A percentile compares a stretch with the other conserved stretches of the same genome.
phyloP scores from a whole-genome alignment of 345 rosid genomes.

The Odontarrhena argentea region DNA sequence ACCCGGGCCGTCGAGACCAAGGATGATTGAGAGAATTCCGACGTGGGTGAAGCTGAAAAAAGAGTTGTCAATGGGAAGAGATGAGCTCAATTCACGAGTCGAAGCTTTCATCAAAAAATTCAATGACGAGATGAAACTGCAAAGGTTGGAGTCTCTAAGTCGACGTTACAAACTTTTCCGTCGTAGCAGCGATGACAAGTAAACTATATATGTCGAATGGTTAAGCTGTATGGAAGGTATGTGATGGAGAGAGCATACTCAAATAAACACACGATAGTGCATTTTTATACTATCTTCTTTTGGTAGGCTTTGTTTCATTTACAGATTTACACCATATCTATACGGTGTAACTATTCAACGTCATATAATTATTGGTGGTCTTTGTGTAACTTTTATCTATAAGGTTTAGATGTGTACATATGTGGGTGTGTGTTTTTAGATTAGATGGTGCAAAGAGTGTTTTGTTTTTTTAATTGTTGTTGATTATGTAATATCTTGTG shows the following conservation, averaged over 20 bases:
- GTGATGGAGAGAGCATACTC: too few species aligned
- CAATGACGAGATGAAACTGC: slow-evolving; percentile 81
- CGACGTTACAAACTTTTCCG: slow-evolving; percentile 48
- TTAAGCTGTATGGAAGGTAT: too few species aligned
- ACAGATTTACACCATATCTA: too few species aligned
- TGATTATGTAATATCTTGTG: neutral
- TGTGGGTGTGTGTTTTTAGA: neutral
- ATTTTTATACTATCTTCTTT: too few species aligned
- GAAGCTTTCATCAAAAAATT: slow-evolving; percentile 85
- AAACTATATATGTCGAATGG: neutral
- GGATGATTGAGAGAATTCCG: slow-evolving; percentile 60
- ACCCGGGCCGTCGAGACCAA: slow-evolving; percentile 35
- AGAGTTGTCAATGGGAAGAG: slow-evolving; percentile 75
- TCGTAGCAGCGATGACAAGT: slow-evolving; percentile 22
- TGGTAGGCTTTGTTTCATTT: too few species aligned
- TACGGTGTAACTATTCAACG: too few species aligned
- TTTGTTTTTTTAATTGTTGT: too few species aligned
- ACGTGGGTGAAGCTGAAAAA: slow-evolving; percentile 50
- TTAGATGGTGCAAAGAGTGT: neutral
- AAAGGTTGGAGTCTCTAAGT: slow-evolving; percentile 68
- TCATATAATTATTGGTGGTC: too few species aligned
- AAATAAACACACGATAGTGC: too few species aligned
- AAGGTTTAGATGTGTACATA: slow-evolving; percentile 7
- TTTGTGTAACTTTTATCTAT: too few species aligned
- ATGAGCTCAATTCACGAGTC: slow-evolving; percentile 79